Evolutionary conservation across 495 filamentous ascomycete species (phyloP), one percentile per base, ranked within the genome.

Genomic region (Hypoxylon lenormandii): DNA sequence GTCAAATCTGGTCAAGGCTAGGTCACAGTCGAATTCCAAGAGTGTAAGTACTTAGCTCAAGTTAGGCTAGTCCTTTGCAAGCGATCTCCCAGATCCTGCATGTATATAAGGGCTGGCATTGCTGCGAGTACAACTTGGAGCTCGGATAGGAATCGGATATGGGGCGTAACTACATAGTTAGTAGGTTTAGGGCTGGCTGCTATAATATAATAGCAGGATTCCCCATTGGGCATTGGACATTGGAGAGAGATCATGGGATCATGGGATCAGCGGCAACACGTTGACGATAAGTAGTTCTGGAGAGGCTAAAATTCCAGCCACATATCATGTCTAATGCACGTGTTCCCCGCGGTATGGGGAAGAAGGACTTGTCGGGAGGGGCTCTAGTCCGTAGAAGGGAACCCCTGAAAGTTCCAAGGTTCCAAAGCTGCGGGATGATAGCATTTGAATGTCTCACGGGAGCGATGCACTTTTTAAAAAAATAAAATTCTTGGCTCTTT

Each of bases 401-500:
- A 8, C 2, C 4, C 10, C 10, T 2, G 23, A 8, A 33, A 11
- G 4, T 7, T 33, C 10, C 4, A 33, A 33, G 10, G 30, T 33
- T 33, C 30, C 21, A 5, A 37, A 45, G 30, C 12, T 50, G 59
- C 59, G 38, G 52, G 46, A 57, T 62, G 38, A 60, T 37, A 38
- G 18, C 59, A 63, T 54, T 30, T 42, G 50, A 63, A 50, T 36
- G 60, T 64, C 52, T 64, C 45, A 67, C 50, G 40, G 37, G 36
- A 56, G 33, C 23, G 23, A 30, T 5, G 16, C 38, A 16, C 16
- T 36, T n/a, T 4, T 4, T 5, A 33, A 33, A 33, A 48, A 48
- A 33, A 45, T 40, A 55, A 49, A 61, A 53, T 26, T 13, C 65
- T 63, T 63, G 40, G 65, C 65, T 54, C 65, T n/a, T n/a, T n/a